These are phyloP conservation scores for Dryadomyces quercivorus DNA, from an alignment of 2,329 filamentous ascomycete genomes.

Conservation along the genomic window DNA sequence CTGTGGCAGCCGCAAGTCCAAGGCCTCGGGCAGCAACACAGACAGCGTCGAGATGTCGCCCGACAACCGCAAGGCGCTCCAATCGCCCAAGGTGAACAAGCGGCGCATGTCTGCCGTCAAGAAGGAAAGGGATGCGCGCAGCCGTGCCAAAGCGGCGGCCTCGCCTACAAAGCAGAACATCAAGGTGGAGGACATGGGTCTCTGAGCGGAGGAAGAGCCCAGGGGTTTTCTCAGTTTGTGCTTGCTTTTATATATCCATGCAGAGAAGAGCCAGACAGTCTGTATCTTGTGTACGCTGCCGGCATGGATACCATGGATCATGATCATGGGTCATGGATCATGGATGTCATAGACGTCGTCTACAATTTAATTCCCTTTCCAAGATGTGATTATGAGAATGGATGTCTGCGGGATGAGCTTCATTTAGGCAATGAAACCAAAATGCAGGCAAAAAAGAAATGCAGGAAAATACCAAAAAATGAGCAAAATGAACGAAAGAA, in stretches of 20 bases:
- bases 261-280: no score
- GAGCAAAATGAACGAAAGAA: neutral
- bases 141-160: neutral
- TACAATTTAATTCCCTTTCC: no score
- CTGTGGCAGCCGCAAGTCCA: constrained; percentile 1
- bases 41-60: constrained; percentile 10
- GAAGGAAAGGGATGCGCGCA: neutral
- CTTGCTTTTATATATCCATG: neutral
- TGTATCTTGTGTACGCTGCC: no score
- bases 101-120: constrained; percentile 10
- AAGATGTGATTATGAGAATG: neutral
- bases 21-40: neutral
- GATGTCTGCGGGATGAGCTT: neutral
- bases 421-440: no score
- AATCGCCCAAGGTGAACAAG: constrained; percentile 5
- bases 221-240: neutral
- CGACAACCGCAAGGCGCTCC: neutral
- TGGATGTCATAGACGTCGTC: no score
- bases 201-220: neutral
- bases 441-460: no score
- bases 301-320: no score
- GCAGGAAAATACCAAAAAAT: neutral
- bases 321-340: no score
- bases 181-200: neutral
- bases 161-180: neutral